These are phyloP conservation scores for Diaporthe citrichinensis DNA, from an alignment of 2,329 filamentous ascomycete species.

Conservation along the genomic window DNA sequence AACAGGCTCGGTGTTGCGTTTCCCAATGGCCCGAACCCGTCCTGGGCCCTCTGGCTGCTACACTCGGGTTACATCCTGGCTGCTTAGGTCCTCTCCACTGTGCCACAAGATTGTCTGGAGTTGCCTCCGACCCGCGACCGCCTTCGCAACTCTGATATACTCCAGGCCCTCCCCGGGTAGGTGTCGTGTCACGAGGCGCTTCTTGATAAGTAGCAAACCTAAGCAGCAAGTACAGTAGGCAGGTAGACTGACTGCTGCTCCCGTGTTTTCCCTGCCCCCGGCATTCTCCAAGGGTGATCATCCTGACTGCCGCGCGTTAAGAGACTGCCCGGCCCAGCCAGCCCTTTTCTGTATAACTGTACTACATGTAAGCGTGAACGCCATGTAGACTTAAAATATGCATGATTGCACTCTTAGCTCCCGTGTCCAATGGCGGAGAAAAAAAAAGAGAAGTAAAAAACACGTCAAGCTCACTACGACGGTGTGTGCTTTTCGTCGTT, in stretches of 20 bases:
- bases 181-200: constrained; percentile 12
- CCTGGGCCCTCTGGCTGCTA: constrained; percentile 27
- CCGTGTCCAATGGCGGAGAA: constrained; percentile 11
- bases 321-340: constrained; percentile 2
- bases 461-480: not conserved
- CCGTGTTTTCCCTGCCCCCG: not conserved
- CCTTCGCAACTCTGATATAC: constrained; percentile 13
- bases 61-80: constrained; percentile 34
- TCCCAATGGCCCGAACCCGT: constrained; percentile 1
- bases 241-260: not conserved
- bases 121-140: constrained; percentile 9
- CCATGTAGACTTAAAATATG: constrained; percentile 8
- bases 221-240: not conserved
- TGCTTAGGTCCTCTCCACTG: constrained; percentile 15
- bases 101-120: constrained; percentile 27
- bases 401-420: not conserved
- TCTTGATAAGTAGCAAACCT: constrained; percentile 8
- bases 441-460: not conserved
- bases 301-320: constrained; percentile 10
- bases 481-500: not conserved
- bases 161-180: not conserved
- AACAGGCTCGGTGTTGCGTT: constrained; percentile 24
- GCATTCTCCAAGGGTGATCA: not conserved
- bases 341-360: not conserved
- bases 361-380: not conserved